These are phyloP conservation scores for Penicillium sclerotigenum DNA, from an alignment of 2,329 filamentous ascomycete genomes.

Conservation along the genomic window DNA sequence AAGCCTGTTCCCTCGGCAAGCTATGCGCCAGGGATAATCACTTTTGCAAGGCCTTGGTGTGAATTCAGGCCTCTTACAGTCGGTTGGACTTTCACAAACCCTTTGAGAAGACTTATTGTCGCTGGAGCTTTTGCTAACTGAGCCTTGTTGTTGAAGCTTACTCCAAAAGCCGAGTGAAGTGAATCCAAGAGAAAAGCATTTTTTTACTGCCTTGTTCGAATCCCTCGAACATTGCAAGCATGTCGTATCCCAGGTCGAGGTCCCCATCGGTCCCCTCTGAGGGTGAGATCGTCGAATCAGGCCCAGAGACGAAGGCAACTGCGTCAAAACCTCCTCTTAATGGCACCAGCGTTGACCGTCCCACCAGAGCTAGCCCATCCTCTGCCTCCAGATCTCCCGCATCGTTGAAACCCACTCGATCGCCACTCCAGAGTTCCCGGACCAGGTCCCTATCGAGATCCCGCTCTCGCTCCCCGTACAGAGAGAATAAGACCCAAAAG, in stretches of 20 bases:
- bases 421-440: constrained; percentile 58
- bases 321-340: constrained; percentile 69
- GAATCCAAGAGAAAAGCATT: background rate
- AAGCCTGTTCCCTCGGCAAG: constrained; percentile 1
- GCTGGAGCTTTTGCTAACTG: constrained; percentile 40
- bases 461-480: constrained; percentile 44
- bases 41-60: constrained; percentile 29
- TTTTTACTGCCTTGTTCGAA: background rate
- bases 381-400: constrained; percentile 48
- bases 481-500: constrained; percentile 41
- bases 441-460: constrained; percentile 30
- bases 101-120: constrained; percentile 24
- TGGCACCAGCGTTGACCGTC: constrained; percentile 87
- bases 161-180: constrained; percentile 20
- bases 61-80: constrained; percentile 36
- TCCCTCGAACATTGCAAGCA: constrained; percentile 28
- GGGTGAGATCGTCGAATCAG: constrained; percentile 78
- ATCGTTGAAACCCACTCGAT: constrained; percentile 50
- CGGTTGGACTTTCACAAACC: constrained; percentile 44
- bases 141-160: constrained; percentile 28
- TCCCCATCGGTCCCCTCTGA: constrained; percentile 70
- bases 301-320: constrained; percentile 79
- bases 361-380: constrained; percentile 68
- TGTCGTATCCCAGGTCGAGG: constrained; percentile 48
- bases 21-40: constrained; percentile 20